These are phyloP conservation scores for Magnaporthiopsis incrustans DNA, from an alignment of 2,329 filamentous ascomycete species.

Conservation along the genomic window DNA sequence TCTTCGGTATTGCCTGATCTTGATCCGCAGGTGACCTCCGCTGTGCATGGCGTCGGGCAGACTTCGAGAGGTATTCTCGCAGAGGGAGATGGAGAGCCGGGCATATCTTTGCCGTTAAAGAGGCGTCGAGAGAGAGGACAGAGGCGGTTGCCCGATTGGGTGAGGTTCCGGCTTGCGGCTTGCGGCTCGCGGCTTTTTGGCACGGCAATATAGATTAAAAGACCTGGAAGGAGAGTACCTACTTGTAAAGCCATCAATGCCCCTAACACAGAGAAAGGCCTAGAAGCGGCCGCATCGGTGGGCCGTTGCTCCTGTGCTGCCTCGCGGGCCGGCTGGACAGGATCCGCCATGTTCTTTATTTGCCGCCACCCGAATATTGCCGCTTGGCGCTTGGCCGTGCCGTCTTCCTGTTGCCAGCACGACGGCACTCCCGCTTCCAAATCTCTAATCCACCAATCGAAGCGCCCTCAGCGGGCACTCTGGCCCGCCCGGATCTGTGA, in stretches of 20 bases:
- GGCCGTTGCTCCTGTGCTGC: neutral
- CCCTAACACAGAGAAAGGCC: no score
- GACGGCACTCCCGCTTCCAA: neutral
- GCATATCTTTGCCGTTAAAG: no score
- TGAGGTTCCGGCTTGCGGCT: neutral
- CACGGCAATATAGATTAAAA: neutral
- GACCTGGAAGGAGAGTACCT: no score
- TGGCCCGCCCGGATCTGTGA: neutral
- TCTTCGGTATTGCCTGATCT: neutral
- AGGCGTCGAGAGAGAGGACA: no score
- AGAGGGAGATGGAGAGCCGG: no score
- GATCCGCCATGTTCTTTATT: neutral
- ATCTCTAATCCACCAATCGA: neutral
- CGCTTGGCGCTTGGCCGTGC: neutral
- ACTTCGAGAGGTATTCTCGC: no score
- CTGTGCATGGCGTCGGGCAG: neutral
- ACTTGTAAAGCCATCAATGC: no score
- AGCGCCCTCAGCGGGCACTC: neutral
- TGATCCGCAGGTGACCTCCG: neutral
- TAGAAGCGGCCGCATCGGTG: neutral
- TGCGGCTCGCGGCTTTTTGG: neutral
- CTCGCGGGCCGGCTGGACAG: no score
- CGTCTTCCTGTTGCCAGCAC: neutral
- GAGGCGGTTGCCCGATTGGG: neutral
- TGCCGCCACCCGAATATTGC: slow-evolving; percentile 1